These are phyloP conservation scores for Vitis rotundifolia DNA, from an alignment of 164 flowering plant species.

Conservation along the genomic window DNA sequence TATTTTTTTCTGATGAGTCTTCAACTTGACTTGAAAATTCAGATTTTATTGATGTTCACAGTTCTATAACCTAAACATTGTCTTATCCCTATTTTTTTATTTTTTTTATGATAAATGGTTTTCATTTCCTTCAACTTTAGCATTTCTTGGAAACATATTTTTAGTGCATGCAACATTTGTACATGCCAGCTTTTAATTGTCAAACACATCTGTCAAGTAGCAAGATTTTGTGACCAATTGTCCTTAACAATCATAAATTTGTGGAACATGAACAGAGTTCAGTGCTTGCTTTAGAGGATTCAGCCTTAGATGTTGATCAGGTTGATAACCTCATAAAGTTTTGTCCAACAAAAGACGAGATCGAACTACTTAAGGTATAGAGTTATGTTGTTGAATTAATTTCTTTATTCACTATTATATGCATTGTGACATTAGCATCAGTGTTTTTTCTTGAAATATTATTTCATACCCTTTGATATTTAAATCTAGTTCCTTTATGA, in stretches of 20 bases:
- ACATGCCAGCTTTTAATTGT: too few species aligned
- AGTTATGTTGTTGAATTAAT: neutral
- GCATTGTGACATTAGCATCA: neutral
- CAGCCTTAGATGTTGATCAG: slow-evolving; percentile 63
- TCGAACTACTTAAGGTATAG: slow-evolving; percentile 63
- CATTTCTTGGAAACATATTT: too few species aligned
- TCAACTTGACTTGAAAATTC: too few species aligned
- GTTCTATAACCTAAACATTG: too few species aligned
- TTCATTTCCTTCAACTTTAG: too few species aligned
- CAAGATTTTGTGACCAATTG: neutral
- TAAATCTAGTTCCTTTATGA: neutral
- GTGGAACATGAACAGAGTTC: slow-evolving; percentile 38
- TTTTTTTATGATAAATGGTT: too few species aligned
- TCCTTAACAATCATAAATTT: neutral
- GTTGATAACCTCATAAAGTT: slow-evolving; percentile 71
- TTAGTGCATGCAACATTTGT: too few species aligned
- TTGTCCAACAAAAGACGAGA: slow-evolving; percentile 80
- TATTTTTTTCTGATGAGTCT: too few species aligned
- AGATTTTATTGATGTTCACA: too few species aligned
- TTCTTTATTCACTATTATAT: neutral
- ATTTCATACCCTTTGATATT: neutral
- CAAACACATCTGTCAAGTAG: too few species aligned
- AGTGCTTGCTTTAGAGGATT: slow-evolving; percentile 65
- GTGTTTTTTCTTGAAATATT: neutral
- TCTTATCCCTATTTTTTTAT: too few species aligned